Evolutionary conservation across 2,329 filamentous ascomycete genomes (phyloP), one percentile per base, ranked within the genome.

Genomic region (Colletotrichum graminicola): DNA sequence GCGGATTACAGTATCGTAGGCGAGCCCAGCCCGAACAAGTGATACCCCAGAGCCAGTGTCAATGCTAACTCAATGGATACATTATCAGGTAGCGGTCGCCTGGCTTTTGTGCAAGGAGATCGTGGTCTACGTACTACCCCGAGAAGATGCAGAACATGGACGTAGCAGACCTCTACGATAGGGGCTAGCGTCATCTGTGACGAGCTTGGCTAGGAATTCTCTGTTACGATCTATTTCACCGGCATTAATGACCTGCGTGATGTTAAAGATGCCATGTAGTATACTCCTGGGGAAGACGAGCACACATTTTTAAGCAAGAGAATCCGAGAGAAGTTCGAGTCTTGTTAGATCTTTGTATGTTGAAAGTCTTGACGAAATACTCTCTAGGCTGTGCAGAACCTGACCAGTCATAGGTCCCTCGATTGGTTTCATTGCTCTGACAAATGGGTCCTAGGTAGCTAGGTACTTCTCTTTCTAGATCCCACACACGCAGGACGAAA

Each of bases 291-390:
- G 34, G 75, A 78, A 60, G 62, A 71, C 23, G 67, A 76, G 47
- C 68, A 77, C 59, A 75, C 75, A 0, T 75, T 77, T 36, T 70
- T 70, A 10, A 72, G 65, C 21, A 74, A 76, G 43, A 69, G 62
- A 12, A 74, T 77, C n/a, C 73, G 74, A 16, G 54, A 61, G 6
- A 77, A 78, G 61, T 76, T 77, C 51, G 71, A 29, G 75, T 36
- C 62, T 77, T 41, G 75, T 74, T 21, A 56, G 52, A 18, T 61
- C 74, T 12, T 72, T 75, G 10, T 76, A 68, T 39, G 68, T 11
- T 3, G 2, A 39, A 39, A 39, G 36, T 12, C 56, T 23, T 18
- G 23, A 56, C 32, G 29, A 26, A 51, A 8, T 8, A 51, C 67
- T 10, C 23, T 67, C 1, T 29, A 51, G 3, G 67, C 49, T 6